Percentiles rank a stretch among this genome's conserved stretches.
Conservation (phyloP, 768 basidiomycete genomes). For the Macrolepiota albuminosa region DNA sequence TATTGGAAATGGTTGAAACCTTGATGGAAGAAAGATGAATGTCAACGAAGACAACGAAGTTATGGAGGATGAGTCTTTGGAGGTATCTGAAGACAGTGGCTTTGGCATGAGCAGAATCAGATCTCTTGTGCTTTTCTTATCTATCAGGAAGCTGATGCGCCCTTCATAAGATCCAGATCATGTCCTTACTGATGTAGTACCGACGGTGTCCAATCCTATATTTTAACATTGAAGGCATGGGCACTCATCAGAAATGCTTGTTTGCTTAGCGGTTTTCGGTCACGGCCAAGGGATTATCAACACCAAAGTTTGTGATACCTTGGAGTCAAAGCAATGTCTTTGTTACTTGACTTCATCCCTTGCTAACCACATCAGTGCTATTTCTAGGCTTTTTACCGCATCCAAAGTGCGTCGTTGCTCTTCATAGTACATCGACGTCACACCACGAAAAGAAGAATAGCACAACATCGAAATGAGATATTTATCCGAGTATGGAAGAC, state of each 20-base stretch:
- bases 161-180: conserved; percentile 16
- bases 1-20: neutral
- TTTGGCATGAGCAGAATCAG: too few species aligned
- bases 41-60: neutral
- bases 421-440: too few species aligned
- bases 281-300: conserved; percentile 38
- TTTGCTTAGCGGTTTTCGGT: conserved; percentile 41
- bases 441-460: too few species aligned
- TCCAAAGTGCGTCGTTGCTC: too few species aligned
- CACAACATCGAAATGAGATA: conserved; percentile 1
- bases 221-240: conserved; percentile 30
- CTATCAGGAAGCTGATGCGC: neutral
- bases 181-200: conserved; percentile 9
- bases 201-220: conserved; percentile 26
- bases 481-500: conserved; percentile 17
- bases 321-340: conserved; percentile 25
- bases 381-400: too few species aligned
- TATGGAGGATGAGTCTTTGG: neutral
- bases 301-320: conserved; percentile 41
- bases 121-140: too few species aligned
- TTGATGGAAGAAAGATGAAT: neutral
- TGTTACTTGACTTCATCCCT: too few species aligned
- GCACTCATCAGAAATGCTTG: conserved; percentile 36
- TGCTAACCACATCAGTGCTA: too few species aligned
- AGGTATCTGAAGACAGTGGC: too few species aligned